Conservation (phyloP, 306 rosid genomes). For the Luffa aegyptiaca region DNA sequence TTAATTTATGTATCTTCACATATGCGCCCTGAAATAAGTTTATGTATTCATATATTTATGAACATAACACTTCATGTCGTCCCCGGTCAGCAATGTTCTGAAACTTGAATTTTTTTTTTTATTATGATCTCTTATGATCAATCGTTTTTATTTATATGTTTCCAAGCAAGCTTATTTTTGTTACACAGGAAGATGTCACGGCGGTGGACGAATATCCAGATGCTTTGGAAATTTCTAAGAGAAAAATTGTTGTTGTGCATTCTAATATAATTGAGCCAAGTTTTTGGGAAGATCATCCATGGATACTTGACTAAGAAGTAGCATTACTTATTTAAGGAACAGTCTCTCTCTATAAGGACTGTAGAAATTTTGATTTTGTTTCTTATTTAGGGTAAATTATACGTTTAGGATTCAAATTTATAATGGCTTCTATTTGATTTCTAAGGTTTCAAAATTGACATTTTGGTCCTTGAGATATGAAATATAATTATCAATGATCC, state of each 20-base stretch:
- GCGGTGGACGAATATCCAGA: neutral
- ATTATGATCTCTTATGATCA: neutral
- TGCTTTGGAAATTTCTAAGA: constrained; percentile 15
- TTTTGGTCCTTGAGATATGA: neutral
- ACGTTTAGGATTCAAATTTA: neutral
- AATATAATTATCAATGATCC: no score
- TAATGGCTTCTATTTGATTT: neutral
- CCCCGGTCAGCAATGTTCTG: no score
- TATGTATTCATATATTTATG: neutral
- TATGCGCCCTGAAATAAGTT: neutral
- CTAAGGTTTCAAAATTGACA: neutral
- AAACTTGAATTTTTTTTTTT: neutral
- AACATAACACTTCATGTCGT: neutral
- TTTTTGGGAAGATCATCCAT: constrained; percentile 53
- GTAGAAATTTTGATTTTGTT: neutral
- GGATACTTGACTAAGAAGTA: constrained; percentile 27
- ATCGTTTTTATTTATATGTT: neutral
- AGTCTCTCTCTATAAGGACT: neutral
- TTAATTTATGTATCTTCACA: neutral
- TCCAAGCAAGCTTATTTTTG: neutral
- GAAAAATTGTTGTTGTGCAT: constrained; percentile 30
- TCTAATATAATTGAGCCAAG: constrained; percentile 45
- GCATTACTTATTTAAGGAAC: neutral
- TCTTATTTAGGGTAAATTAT: neutral
- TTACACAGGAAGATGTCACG: neutral